A percentile compares a stretch with the other conserved stretches of the same genome.
phyloP scores from a whole-genome alignment of 345 rosid genomes.

The Triadica sebifera region DNA sequence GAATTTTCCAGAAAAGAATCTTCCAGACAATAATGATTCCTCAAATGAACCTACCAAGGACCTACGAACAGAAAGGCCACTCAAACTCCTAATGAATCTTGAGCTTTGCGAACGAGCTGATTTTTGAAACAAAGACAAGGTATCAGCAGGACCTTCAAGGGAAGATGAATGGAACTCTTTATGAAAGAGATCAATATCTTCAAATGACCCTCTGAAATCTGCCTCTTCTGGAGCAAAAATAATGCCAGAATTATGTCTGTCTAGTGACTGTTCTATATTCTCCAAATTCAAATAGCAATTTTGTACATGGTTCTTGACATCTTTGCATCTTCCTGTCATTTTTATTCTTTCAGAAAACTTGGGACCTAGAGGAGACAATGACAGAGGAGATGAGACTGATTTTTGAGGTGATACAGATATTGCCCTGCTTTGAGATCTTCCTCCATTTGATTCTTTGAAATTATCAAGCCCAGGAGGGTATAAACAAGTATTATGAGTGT shows the following conservation, averaged over 20 bases:
- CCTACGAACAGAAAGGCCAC: constrained; percentile 73
- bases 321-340: constrained; percentile 36
- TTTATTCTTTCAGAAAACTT: constrained; percentile 57
- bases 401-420: constrained; percentile 45
- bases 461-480: constrained; percentile 37
- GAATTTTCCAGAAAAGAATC: constrained; percentile 59
- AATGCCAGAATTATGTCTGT: constrained; percentile 28
- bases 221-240: constrained; percentile 32
- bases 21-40: constrained; percentile 88
- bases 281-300: constrained; percentile 33
- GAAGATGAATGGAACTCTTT: constrained; percentile 56
- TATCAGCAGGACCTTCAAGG: constrained; percentile 43
- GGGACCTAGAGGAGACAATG: constrained; percentile 88
- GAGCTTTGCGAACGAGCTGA: constrained; percentile 48
- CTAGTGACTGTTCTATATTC: constrained; percentile 40
- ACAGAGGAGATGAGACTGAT: constrained; percentile 49
- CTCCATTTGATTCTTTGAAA: constrained; percentile 34
- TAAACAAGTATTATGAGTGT: constrained; percentile 26
- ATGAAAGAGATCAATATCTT: constrained; percentile 45
- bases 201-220: constrained; percentile 53
- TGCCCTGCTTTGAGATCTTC: constrained; percentile 38
- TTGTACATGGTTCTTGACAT: constrained; percentile 29
- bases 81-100: constrained; percentile 58
- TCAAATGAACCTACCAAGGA: constrained; percentile 97
- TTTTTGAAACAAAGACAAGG: constrained; percentile 43